Conservation (phyloP, 192 early-diverging fungal genomes). For the Mycoemilia scoparia region DNA sequence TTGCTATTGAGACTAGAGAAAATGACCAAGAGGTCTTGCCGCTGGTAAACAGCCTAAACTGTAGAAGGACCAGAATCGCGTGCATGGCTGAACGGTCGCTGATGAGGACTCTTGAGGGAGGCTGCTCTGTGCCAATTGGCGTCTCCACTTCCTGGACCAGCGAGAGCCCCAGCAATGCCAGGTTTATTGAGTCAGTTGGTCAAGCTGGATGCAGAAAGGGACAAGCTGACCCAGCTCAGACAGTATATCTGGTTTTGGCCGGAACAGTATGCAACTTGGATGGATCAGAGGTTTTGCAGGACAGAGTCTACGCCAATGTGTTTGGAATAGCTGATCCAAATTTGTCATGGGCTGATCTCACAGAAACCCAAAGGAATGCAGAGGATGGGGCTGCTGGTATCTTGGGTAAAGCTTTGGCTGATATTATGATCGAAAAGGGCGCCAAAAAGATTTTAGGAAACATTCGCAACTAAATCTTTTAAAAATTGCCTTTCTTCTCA, state of each 20-base stretch:
- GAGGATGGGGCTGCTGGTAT: conserved; percentile 11
- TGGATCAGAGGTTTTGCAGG: conserved; percentile 41
- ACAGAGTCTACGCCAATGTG: conserved; percentile 7
- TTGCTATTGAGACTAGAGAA: conserved; percentile 64
- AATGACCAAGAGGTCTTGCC: conserved; percentile 33
- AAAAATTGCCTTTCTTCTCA: too few relatives aligned
- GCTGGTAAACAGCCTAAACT: conserved; percentile 42
- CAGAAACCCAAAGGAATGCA: background rate
- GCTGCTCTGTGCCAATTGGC: conserved; percentile 88
- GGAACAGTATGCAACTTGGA: conserved; percentile 63
- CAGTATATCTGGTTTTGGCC: conserved; percentile 32
- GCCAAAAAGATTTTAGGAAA: conserved; percentile 32
- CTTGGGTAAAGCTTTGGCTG: conserved; percentile 29
- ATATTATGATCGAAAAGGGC: conserved; percentile 28
- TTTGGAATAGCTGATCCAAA: background rate
- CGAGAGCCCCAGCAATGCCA: background rate
- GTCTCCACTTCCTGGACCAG: conserved; percentile 41
- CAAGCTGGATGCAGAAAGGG: conserved; percentile 2
- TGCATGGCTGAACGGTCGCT: conserved; percentile 70
- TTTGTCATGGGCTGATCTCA: too few relatives aligned
- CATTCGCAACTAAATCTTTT: too few relatives aligned
- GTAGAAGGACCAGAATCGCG: conserved; percentile 38
- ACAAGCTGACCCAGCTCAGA: too few relatives aligned
- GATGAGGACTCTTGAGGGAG: conserved; percentile 81
- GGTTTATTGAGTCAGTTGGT: conserved; percentile 1